Conservation (phyloP, 164 flowering plant genomes). For the Cinnamomum chago region DNA sequence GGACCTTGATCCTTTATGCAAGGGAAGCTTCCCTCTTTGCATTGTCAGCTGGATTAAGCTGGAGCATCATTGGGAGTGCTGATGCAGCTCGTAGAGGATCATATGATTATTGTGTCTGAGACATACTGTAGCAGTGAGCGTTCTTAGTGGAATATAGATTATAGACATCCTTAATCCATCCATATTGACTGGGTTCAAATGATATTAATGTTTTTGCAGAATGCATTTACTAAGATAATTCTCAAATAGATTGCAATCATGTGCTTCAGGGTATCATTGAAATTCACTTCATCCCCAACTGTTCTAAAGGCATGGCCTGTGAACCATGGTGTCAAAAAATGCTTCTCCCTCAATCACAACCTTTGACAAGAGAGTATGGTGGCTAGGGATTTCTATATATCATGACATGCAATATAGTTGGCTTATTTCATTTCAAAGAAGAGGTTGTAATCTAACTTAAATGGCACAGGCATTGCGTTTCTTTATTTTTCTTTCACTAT, state of each 20-base stretch:
- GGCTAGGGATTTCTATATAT: no score
- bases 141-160: neutral
- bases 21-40: neutral
- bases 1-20: neutral
- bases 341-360: no score
- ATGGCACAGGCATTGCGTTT: no score
- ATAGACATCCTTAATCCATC: neutral
- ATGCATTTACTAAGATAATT: neutral
- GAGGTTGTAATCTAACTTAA: no score
- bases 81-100: slow-evolving; percentile 2
- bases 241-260: neutral
- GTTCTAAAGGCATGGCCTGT: no score
- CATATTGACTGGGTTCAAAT: neutral
- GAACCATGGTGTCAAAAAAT: no score
- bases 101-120: neutral
- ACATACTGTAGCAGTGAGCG: neutral
- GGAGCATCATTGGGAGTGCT: neutral
- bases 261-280: neutral
- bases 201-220: neutral
- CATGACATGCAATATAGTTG: no score
- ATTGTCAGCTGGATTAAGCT: neutral
- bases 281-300: no score
- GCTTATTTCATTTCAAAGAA: no score
- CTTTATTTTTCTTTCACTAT: no score
- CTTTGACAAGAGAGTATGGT: no score